Evolutionary conservation across 1,284 basidiomycete species (phyloP), one percentile per base, ranked within the genome.

Genomic region (Puccinia triticina): DNA sequence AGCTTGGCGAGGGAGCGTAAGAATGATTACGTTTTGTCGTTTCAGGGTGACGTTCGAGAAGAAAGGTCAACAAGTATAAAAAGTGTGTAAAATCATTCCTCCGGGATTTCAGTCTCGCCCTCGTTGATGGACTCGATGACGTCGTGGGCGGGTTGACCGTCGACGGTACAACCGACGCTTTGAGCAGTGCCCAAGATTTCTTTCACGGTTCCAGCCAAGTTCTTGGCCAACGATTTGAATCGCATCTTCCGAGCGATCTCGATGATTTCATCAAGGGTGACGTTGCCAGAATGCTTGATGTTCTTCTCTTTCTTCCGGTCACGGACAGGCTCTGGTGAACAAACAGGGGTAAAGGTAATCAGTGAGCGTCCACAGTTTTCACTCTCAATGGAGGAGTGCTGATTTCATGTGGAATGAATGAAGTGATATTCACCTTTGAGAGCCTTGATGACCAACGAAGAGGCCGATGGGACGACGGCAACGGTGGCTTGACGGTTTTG

Each of bases 271-370:
- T 98, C 96, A 83, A 99, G 90, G 83, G 95, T 88, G 85, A 99
- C 91, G 90, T 98, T 99, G 84, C 97, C 97, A 84, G 89, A 89
- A 91, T 99, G 97, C 89, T 95, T 96, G 90, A 98, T 96, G 91
- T 99, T 99, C 91, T 99, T 99, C 91, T 98, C 95, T 92, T 99
- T 99, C 90, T 99, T 99, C 86, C 97, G 93, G 90, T 99, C 96
- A 88, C 96, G 95, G 86, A 95, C 95, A 85, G 96, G 96, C 91
- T 99, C 96, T 95, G 88, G n/a, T 84, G 4, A 67, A 29, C 18
- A 16, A 55, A 50, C n/a, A 57, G 7, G 37, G 14, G 67, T 75
- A 48, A 40, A n/a, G 46, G 12, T 43, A 12, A 43, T 43, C 40
- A 43, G 12, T 43, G n/a, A n/a, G n/a, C n/a, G n/a, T n/a, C n/a